Evolutionary conservation across 768 basidiomycete species (phyloP).

Genomic region (Symmetrospora coprosmae): DNA sequence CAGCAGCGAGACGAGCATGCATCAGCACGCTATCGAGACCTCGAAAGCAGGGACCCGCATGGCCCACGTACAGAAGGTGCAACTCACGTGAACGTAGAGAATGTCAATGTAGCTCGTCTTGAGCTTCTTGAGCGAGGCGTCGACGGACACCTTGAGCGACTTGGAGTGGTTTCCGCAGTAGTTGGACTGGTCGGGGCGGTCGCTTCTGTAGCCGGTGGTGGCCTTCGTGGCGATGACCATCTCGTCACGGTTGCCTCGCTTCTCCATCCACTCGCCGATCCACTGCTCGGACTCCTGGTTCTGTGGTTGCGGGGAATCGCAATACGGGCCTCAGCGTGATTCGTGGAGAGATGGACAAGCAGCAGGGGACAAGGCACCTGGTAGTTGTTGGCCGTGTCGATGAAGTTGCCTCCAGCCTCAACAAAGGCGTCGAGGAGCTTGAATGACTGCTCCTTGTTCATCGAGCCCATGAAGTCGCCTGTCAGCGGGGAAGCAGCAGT

Average conservation of each 20-base stretch:
- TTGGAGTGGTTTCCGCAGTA: conserved; percentile 46
- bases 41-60: too few species aligned
- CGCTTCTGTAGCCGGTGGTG: background rate
- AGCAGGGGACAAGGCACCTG: conserved; percentile 25
- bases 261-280: conserved; percentile 45
- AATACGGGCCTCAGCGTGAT: background rate
- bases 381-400: conserved; percentile 44
- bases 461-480: conserved; percentile 37
- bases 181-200: conserved; percentile 33
- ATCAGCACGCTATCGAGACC: too few species aligned
- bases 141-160: conserved; percentile 40
- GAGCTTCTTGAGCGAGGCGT: conserved; percentile 45
- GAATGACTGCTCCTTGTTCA: conserved; percentile 42
- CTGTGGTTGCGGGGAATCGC: conserved; percentile 37
- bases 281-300: conserved; percentile 48
- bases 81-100: conserved; percentile 42
- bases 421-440: conserved; percentile 43
- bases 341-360: background rate
- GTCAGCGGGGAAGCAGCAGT: too few species aligned
- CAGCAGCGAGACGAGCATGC: too few species aligned
- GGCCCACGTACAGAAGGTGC: conserved; percentile 31
- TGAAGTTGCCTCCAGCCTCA: conserved; percentile 44
- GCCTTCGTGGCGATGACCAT: conserved; percentile 43
- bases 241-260: conserved; percentile 41
- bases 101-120: conserved; percentile 49